Evolutionary conservation across 1,284 basidiomycete genomes (phyloP).

Genomic region (Coniophora puteana): DNA sequence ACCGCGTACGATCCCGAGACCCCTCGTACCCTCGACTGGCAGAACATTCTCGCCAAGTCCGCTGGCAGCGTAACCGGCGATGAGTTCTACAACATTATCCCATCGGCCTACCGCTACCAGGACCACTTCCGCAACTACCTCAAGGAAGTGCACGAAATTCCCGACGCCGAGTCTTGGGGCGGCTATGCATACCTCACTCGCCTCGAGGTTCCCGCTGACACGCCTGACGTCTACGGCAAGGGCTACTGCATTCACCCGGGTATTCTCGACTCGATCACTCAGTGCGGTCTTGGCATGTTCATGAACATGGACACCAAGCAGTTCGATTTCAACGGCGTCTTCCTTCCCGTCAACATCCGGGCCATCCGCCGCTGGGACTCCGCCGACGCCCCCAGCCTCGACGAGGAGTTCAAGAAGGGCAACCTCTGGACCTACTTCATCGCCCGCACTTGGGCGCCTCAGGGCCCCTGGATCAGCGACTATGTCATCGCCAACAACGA

Average conservation of each 20-base stretch:
- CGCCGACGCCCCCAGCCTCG: conserved; percentile 15
- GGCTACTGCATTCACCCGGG: conserved; percentile 27
- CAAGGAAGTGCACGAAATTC: conserved; percentile 21
- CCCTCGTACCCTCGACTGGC: conserved; percentile 20
- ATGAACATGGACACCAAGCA: conserved; percentile 19
- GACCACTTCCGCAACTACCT: conserved; percentile 25
- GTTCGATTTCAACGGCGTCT: conserved; percentile 28
- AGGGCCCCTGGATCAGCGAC: conserved; percentile 13
- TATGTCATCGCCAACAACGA: conserved; percentile 24
- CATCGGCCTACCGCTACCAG: conserved; percentile 20
- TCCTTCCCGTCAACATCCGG: conserved; percentile 25
- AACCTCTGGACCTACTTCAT: conserved; percentile 27
- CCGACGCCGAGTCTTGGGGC: conserved; percentile 21
- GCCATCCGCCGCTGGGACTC: conserved; percentile 26
- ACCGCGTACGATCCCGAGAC: conserved; percentile 18
- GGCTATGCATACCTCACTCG: conserved; percentile 23
- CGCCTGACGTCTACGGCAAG: conserved; percentile 24
- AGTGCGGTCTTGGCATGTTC: conserved; percentile 26
- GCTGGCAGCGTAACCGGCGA: conserved; percentile 16
- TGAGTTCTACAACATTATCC: conserved; percentile 22
- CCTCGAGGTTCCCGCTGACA: conserved; percentile 14
- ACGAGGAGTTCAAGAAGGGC: conserved; percentile 24
- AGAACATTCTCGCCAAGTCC: conserved; percentile 16
- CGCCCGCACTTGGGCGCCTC: conserved; percentile 17
- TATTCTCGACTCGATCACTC: conserved; percentile 28